Evolutionary conservation across 2,329 filamentous ascomycete genomes (phyloP).

Genomic region (Fusarium pilosicola): DNA sequence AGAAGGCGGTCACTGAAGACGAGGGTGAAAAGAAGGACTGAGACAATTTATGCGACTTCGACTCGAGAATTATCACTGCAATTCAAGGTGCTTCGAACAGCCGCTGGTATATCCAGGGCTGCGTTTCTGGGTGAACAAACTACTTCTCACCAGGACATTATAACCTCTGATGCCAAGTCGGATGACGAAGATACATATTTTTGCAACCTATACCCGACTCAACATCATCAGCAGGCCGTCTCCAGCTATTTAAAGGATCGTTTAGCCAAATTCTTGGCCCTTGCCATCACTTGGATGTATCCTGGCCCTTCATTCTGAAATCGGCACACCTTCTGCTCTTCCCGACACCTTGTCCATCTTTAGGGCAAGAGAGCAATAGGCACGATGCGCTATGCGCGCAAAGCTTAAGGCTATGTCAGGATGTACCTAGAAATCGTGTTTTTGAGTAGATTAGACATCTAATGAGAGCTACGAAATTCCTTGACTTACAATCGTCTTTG

Average conservation of each 20-base stretch:
- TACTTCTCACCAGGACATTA: not conserved
- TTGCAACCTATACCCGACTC: not conserved
- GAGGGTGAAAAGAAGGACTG: slow-evolving; percentile 40
- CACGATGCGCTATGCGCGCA: not conserved
- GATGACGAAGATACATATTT: not conserved
- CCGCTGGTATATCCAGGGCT: not conserved
- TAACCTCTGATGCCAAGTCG: not conserved
- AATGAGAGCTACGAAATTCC: not conserved
- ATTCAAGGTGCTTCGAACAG: not conserved
- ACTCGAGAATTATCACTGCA: not conserved
- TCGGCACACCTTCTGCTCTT: not conserved
- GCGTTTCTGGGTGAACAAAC: not conserved
- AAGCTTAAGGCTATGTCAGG: not conserved
- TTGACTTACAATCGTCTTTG: not conserved
- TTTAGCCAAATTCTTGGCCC: not conserved
- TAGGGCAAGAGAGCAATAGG: not conserved
- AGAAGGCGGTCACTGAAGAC: slow-evolving; percentile 35
- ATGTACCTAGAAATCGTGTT: not conserved
- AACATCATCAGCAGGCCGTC: not conserved
- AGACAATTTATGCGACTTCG: not conserved
- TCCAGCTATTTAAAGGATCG: not conserved
- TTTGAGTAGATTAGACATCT: not conserved
- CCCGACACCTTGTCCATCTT: not conserved
- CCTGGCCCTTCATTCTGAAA: not conserved
- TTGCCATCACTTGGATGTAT: not conserved